Evolutionary conservation across 1,284 basidiomycete species (phyloP), one percentile per base, ranked within the genome.

Genomic region (Tilletia caries): DNA sequence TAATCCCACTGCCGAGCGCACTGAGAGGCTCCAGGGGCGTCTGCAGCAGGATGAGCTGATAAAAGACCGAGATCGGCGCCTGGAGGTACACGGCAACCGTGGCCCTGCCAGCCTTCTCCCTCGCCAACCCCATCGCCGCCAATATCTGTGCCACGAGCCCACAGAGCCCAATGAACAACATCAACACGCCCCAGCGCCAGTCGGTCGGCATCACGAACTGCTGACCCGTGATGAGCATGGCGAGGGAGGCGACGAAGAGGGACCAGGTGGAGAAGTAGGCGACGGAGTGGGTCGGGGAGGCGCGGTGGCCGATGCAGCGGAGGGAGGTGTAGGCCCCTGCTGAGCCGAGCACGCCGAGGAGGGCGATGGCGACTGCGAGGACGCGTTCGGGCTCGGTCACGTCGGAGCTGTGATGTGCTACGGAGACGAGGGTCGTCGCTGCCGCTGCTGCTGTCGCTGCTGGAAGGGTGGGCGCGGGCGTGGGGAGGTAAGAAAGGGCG

Each of bases 251-350:
- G 0, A 87, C 87, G 48, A 90, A 81, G 2, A 89, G 86, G 71
- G 88, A 89, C 76, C 88, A 86, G 32, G 87, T 83, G 0, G 90
- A 88, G 77, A 91, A 92, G 69, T 87, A 89, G 2, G 87, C 85
- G 72, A 92, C 86, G n/a, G 87, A 87, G 79, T 93, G 91, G 68
- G 92, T 83, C 0, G 91, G 86, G 75, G 91, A 89, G 3, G 91
- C 91, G 0, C 89, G 87, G 71, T 87, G 89, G 1, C 91, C 91
- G 34, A 92, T 90, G 6, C 88, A 88, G 3, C 90, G 87, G 44
- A 92, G 88, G 0, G 88, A 85, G 0, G 87, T 88, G 78, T 89
- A 90, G 34, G 89, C 88, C 10, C 86, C 87, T 3, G 89, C 88
- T 0, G 87, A 84, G 23, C 89, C 89, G 1, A 88, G 68, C 0